Conservation (phyloP, 1,139 yeast species). For the Geotrichum klebahnii region DNA sequence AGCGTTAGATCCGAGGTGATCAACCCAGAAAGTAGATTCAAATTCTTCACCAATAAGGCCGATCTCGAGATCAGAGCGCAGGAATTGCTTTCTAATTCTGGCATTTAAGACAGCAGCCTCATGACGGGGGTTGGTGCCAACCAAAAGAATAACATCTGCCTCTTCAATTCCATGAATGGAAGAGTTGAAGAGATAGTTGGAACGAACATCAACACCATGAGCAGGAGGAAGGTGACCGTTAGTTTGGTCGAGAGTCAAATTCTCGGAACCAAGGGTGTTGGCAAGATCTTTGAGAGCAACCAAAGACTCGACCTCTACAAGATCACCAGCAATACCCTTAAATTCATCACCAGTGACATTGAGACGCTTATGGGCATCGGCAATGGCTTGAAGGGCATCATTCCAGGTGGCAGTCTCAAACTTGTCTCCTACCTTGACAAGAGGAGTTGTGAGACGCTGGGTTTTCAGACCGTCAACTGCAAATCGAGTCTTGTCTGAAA, state of each 20-base stretch:
- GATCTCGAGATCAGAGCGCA: constrained; percentile 59
- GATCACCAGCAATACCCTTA: constrained; percentile 79
- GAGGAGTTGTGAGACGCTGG: constrained; percentile 80
- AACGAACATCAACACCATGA: constrained; percentile 69
- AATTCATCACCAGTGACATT: constrained; percentile 67
- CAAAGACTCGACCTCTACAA: constrained; percentile 77
- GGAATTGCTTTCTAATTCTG: constrained; percentile 80
- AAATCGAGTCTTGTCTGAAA: constrained; percentile 80
- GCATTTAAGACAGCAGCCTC: constrained; percentile 89
- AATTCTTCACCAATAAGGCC: constrained; percentile 72
- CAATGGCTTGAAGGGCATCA: constrained; percentile 70
- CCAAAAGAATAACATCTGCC: constrained; percentile 72
- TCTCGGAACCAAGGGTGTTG: constrained; percentile 76
- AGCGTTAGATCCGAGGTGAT: constrained; percentile 61
- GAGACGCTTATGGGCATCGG: constrained; percentile 56
- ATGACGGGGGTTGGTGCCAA: constrained; percentile 85
- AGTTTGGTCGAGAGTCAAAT: constrained; percentile 67
- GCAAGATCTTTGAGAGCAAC: constrained; percentile 77
- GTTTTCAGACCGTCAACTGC: constrained; percentile 84
- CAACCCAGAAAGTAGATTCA: constrained; percentile 68
- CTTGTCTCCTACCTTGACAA: constrained; percentile 64
- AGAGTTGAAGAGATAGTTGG: constrained; percentile 78
- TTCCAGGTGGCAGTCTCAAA: constrained; percentile 85
- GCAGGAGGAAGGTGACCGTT: constrained; percentile 56
- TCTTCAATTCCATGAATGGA: constrained; percentile 76